phyloP scores from a whole-genome alignment of 2,329 filamentous ascomycete genomes.

The Phialocephala subalpina region DNA sequence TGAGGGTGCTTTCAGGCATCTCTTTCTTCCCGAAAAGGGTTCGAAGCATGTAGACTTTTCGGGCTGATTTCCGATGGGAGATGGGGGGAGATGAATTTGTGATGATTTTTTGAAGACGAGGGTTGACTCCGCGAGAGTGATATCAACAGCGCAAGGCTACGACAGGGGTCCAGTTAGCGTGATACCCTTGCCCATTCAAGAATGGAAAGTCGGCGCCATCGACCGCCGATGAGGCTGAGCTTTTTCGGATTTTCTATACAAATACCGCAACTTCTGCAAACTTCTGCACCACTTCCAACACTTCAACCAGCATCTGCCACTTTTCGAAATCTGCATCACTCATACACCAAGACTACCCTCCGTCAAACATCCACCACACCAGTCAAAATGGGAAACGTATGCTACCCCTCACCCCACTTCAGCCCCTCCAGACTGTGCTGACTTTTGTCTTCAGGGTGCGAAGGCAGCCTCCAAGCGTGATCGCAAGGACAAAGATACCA shows the following conservation, averaged over 20 bases:
- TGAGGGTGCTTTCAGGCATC: slow-evolving; percentile 11
- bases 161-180: neutral
- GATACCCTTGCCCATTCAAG: neutral
- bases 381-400: slow-evolving; percentile 41
- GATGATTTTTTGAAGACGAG: slow-evolving; percentile 27
- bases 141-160: neutral
- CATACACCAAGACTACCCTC: slow-evolving; percentile 9
- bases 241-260: slow-evolving; percentile 16
- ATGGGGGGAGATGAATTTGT: slow-evolving; percentile 22
- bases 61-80: slow-evolving; percentile 18
- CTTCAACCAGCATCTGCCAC: neutral
- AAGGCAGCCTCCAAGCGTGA: slow-evolving; percentile 77
- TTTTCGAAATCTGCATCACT: slow-evolving; percentile 1
- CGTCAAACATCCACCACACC: neutral
- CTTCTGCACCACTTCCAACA: neutral
- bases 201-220: neutral
- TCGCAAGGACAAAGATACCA: slow-evolving; percentile 70
- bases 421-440: slow-evolving; percentile 14
- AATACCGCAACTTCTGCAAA: slow-evolving; percentile 13
- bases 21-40: slow-evolving; percentile 30
- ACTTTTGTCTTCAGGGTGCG: slow-evolving; percentile 58
- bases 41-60: slow-evolving; percentile 27
- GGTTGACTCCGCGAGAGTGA: neutral
- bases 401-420: slow-evolving; percentile 3
- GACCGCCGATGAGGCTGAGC: slow-evolving; percentile 18